Base-by-base conservation (phyloP, 2,329 filamentous ascomycete genomes). In the Dothistroma pini region DNA sequence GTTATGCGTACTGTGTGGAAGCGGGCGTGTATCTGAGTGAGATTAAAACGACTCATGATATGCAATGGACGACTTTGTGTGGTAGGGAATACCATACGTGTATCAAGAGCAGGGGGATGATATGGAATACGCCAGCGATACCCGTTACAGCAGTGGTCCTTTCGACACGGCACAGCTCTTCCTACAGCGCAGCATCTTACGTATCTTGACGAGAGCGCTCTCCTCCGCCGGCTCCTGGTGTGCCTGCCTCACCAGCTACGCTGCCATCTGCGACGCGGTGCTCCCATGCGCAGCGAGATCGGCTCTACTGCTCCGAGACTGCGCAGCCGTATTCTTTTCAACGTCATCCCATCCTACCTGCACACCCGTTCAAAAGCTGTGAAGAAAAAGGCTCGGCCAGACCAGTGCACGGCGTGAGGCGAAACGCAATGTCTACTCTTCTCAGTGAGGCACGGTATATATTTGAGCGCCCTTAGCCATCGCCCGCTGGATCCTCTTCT, bases 241-340 rank as follows among this genome's bases (percentile, higher is more conserved):
- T 50, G 64, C 60, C 55, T 68, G 69, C 60, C 69, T 68, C 32
- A 61, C 53, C 22, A 64, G 63, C 51, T 62, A 55, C 38, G 59
- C 59, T 44, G 63, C 35, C 9, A 60, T 49, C 22, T 61, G 56
- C 52, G 19, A 60, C 16, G 35, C 3, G 8, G 11, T 14, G 35
- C 11, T 12, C 35, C 11, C 16, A 12, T 9, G n/a, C 12, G 57
- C 47, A n/a, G 60, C 56, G 47, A 73, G 66, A 57, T 73, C 72
- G 76, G 91, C 90, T 73, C 89, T 90, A 80, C 91, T 96, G 83
- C 92, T 93, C 81, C 96, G 92, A 83, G 96, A 97, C 75, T 97
- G 93, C 68, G 93, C 93, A 77, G 96, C 91, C 66, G 91, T 96
- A 74, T 91, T 96, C 71, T 89, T 38, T 16, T 1, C 11, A 9